Evolutionary conservation across 352 stramenopile species (phyloP).

Genomic region (Phytophthora rubi): DNA sequence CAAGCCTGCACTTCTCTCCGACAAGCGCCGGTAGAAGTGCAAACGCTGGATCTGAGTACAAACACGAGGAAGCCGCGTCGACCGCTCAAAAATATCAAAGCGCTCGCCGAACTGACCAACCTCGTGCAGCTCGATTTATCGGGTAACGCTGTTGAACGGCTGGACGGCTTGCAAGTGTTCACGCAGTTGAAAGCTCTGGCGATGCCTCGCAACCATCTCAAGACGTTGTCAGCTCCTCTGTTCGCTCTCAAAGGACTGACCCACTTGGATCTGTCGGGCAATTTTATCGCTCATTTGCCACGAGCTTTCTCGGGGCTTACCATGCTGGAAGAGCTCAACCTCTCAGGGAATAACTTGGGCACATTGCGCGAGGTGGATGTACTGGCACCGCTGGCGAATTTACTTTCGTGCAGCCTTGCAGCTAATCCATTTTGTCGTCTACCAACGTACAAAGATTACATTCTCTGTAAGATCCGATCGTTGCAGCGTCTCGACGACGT

Average conservation of each 20-base stretch:
- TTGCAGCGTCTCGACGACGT: slow-evolving; percentile 71
- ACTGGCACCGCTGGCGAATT: slow-evolving; percentile 62
- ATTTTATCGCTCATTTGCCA: slow-evolving; percentile 83
- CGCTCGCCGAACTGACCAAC: slow-evolving; percentile 52
- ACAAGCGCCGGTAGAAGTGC: slow-evolving; percentile 33
- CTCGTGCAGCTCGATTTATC: slow-evolving; percentile 66
- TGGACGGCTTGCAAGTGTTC: slow-evolving; percentile 69
- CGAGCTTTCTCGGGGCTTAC: slow-evolving; percentile 52
- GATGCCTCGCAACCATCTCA: slow-evolving; percentile 77
- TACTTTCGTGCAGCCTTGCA: slow-evolving; percentile 62
- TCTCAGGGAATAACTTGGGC: slow-evolving; percentile 79
- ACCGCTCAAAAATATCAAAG: slow-evolving; percentile 64
- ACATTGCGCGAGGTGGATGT: slow-evolving; percentile 75
- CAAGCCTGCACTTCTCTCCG: slow-evolving; percentile 36
- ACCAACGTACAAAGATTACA: slow-evolving; percentile 78
- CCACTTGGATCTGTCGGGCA: slow-evolving; percentile 74
- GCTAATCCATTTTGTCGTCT: slow-evolving; percentile 81
- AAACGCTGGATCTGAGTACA: slow-evolving; percentile 55
- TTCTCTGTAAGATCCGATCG: slow-evolving; percentile 65
- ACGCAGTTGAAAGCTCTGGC: slow-evolving; percentile 49
- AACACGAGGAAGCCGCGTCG: slow-evolving; percentile 56
- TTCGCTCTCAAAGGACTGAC: slow-evolving; percentile 52
- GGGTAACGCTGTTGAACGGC: slow-evolving; percentile 62
- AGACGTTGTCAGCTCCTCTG: slow-evolving; percentile 54
- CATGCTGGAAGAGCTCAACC: slow-evolving; percentile 64